Percentiles rank a stretch among this genome's conserved stretches.
These are phyloP conservation scores for Cercospora brassicicola DNA, from an alignment of 2,329 filamentous ascomycete species.

Conservation along the genomic window DNA sequence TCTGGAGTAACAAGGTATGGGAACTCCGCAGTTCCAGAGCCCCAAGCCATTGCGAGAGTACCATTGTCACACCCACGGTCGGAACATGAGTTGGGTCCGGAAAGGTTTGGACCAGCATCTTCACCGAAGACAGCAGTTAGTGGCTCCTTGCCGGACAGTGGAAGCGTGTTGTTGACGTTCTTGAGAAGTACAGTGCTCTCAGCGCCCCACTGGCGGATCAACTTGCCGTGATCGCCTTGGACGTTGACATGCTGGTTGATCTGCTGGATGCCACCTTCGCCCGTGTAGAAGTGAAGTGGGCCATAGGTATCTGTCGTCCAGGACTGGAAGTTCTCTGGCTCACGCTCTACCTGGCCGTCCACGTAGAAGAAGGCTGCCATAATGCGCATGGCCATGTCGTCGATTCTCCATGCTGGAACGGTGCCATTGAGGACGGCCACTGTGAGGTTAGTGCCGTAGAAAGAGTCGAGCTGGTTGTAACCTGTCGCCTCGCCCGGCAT, in stretches of 20 bases:
- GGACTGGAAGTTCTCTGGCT: slow-evolving; percentile 50
- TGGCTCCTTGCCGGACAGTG: slow-evolving; percentile 50
- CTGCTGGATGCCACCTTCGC: slow-evolving; percentile 58
- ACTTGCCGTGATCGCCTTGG: slow-evolving; percentile 65
- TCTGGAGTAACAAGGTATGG: slow-evolving; percentile 37
- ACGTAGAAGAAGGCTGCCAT: slow-evolving; percentile 50
- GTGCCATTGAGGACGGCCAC: slow-evolving; percentile 40
- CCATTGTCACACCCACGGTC: slow-evolving; percentile 49
- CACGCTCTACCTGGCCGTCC: slow-evolving; percentile 51
- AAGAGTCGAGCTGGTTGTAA: slow-evolving; percentile 70
- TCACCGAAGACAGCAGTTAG: slow-evolving; percentile 53
- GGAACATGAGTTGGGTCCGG: slow-evolving; percentile 51
- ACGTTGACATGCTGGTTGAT: slow-evolving; percentile 81
- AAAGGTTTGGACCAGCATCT: slow-evolving; percentile 49
- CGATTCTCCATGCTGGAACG: slow-evolving; percentile 33
- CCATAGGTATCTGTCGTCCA: slow-evolving; percentile 60
- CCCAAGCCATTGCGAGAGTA: slow-evolving; percentile 51
- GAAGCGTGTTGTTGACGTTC: slow-evolving; percentile 59
- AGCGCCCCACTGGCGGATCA: slow-evolving; percentile 66
- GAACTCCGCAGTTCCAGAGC: slow-evolving; percentile 45
- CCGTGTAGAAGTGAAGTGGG: slow-evolving; percentile 62
- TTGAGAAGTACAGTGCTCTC: slow-evolving; percentile 62
- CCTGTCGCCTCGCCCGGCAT: slow-evolving; percentile 63
- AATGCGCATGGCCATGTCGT: slow-evolving; percentile 39
- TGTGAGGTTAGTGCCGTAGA: slow-evolving; percentile 44